phyloP scores from a whole-genome alignment of 73 alveolate genomes.

The Breviolum minutum region DNA sequence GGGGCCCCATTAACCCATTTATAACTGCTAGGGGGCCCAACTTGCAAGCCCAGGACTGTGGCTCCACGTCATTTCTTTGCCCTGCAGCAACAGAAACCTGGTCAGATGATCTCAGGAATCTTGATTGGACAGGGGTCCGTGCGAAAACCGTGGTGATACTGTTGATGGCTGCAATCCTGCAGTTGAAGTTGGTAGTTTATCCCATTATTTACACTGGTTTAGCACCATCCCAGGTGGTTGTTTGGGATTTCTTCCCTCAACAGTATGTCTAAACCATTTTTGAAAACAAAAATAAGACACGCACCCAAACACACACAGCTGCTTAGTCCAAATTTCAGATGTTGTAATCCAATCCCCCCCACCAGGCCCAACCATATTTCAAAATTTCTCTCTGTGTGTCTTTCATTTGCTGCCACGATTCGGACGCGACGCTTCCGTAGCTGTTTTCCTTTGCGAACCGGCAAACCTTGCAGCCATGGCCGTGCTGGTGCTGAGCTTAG shows the following conservation, averaged over 20 bases:
- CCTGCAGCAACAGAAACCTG: conserved; percentile 32
- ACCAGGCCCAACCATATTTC: no score
- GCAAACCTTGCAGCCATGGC: neutral
- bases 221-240: no score
- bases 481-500: neutral
- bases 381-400: no score
- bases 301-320: neutral
- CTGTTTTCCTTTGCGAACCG: neutral
- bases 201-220: no score
- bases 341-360: neutral
- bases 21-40: neutral
- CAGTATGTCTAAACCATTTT: no score
- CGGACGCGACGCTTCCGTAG: neutral
- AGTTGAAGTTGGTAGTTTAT: no score
- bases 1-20: neutral
- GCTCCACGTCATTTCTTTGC: conserved; percentile 87
- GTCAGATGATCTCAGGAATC: neutral
- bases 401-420: no score
- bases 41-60: conserved; percentile 54
- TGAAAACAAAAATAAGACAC: neutral
- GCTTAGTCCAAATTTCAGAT: neutral
- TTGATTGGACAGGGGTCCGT: no score
- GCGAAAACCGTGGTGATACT: no score
- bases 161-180: no score
- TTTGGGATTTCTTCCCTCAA: no score